Conservation (phyloP, 2,329 filamentous ascomycete species). For the Phaeophleospora eucalypticola region DNA sequence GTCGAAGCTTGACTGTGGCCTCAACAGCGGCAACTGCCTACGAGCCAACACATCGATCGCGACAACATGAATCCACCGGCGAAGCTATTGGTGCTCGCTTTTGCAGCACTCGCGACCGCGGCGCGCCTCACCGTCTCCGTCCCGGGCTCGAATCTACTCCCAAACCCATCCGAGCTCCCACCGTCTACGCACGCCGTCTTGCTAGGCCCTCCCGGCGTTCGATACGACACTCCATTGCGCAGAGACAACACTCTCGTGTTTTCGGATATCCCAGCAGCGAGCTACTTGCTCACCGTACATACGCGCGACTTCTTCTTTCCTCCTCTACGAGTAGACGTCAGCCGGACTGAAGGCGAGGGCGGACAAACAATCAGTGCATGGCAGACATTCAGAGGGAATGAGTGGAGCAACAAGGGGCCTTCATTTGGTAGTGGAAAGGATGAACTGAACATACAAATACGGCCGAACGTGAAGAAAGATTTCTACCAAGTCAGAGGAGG, state of each 20-base stretch:
- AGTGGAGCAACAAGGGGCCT: conserved; percentile 83
- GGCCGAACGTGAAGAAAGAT: conserved; percentile 59
- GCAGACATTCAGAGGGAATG: conserved; percentile 84
- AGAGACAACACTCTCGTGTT: conserved; percentile 65
- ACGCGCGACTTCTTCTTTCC: conserved; percentile 70
- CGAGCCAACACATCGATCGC: no score
- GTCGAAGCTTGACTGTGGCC: no score
- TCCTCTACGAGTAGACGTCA: conserved; percentile 74
- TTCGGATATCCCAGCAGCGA: conserved; percentile 63
- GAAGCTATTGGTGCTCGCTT: conserved; percentile 12
- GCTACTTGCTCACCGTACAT: conserved; percentile 79
- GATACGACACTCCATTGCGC: conserved; percentile 60
- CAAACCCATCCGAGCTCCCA: conserved; percentile 46
- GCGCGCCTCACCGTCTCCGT: conserved; percentile 51
- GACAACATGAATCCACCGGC: no score
- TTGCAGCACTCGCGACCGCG: conserved; percentile 32
- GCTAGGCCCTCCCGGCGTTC: conserved; percentile 38
- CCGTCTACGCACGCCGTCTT: conserved; percentile 63
- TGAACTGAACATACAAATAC: conserved; percentile 56
- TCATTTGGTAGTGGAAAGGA: conserved; percentile 43
- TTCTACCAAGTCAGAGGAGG: conserved; percentile 73
- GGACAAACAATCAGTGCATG: conserved; percentile 58
- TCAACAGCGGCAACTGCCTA: no score
- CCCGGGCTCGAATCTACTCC: conserved; percentile 40
- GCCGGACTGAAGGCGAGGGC: conserved; percentile 34